Percentiles rank a stretch among this genome's conserved stretches.
Conservation (phyloP, 2,329 filamentous ascomycete genomes). For the Colletotrichum phormii region DNA sequence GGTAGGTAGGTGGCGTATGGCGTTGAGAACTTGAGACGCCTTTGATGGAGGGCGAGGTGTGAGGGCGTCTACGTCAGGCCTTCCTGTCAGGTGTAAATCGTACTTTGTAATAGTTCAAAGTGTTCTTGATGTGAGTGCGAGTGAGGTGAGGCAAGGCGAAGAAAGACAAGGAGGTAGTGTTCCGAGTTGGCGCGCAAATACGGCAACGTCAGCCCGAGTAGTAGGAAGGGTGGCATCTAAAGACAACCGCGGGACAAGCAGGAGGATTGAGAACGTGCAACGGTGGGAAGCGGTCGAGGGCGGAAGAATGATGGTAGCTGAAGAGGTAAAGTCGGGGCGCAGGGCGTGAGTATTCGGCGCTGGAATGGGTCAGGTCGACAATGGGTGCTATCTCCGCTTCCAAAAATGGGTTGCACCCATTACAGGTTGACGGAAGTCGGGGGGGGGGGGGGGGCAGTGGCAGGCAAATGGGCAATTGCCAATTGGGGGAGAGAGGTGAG, state of each 20-base stretch:
- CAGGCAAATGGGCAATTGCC: not conserved
- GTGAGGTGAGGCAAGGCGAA: not conserved
- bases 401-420: slow-evolving; percentile 21
- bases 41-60: slow-evolving; percentile 10
- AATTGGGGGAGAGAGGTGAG: not conserved
- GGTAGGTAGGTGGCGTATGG: not conserved
- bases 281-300: slow-evolving; percentile 9
- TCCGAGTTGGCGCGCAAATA: slow-evolving; percentile 9
- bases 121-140: not conserved
- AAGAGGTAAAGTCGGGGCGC: slow-evolving; percentile 30
- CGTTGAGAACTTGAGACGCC: slow-evolving; percentile 11
- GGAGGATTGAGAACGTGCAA: slow-evolving; percentile 3
- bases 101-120: not conserved
- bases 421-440: slow-evolving; percentile 3
- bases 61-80: slow-evolving; percentile 28
- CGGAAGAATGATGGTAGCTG: slow-evolving; percentile 16
- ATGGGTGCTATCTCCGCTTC: slow-evolving; percentile 29
- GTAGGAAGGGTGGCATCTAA: not conserved
- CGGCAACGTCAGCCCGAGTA: slow-evolving; percentile 13
- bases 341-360: slow-evolving; percentile 22
- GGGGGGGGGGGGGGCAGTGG: not conserved
- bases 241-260: not conserved
- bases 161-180: slow-evolving; percentile 12
- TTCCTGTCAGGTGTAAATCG: slow-evolving; percentile 20
- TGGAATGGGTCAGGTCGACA: slow-evolving; percentile 28